A percentile compares a stretch with the other conserved stretches of the same genome.
Conservation (phyloP, 2,329 filamentous ascomycete genomes). For the Aspergillus amoenus region DNA sequence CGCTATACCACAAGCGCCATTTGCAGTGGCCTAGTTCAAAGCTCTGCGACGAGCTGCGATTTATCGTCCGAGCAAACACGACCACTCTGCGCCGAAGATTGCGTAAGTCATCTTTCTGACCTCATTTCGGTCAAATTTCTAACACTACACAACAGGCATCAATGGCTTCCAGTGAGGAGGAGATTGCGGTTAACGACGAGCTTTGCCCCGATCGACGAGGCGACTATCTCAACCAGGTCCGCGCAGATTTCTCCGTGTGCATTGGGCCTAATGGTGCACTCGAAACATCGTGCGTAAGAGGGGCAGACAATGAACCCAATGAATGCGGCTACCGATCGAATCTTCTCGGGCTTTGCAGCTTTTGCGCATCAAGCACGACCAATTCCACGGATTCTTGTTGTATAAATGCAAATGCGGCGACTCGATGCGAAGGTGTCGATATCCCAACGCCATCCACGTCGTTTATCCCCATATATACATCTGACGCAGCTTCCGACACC, state of each 20-base stretch:
- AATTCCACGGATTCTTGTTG: conserved; percentile 97
- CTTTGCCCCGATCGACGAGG: conserved; percentile 68
- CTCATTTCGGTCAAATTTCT: neutral
- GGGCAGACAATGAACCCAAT: conserved; percentile 73
- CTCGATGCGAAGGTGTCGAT: conserved; percentile 71
- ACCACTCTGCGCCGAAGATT: conserved; percentile 86
- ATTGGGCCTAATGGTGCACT: conserved; percentile 78
- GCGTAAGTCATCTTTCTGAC: conserved; percentile 56
- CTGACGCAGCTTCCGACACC: conserved; percentile 51
- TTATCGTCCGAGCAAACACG: conserved; percentile 63
- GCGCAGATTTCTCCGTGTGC: conserved; percentile 90
- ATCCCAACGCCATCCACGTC: conserved; percentile 67
- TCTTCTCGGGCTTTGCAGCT: conserved; percentile 75
- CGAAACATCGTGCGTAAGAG: conserved; percentile 71
- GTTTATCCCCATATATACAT: conserved; percentile 60
- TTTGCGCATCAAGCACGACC: conserved; percentile 77
- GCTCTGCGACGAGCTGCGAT: conserved; percentile 70
- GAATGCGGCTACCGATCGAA: conserved; percentile 84
- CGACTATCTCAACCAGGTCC: conserved; percentile 72
- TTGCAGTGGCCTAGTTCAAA: conserved; percentile 92
- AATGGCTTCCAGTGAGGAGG: conserved; percentile 84
- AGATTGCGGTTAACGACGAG: conserved; percentile 70
- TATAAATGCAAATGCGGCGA: conserved; percentile 73
- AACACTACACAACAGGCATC: conserved; percentile 57
- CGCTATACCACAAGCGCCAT: conserved; percentile 89